phyloP scores from a whole-genome alignment of 176 grass and related monocot species.

The Sorghum bicolor region Sorghum_bicolor_NCBIv3 NC_012870.2:4706501-4707000 shows the following conservation, averaged over 20 bases:
- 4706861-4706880: neutral
- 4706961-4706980: neutral
- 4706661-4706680: constrained; percentile 46
- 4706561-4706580: constrained; percentile 60
- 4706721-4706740: constrained; percentile 7
- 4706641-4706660: constrained; percentile 79
- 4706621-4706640: constrained; percentile 62
- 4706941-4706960: constrained; percentile 5
- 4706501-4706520: constrained; percentile 44
- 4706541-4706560: constrained; percentile 52
- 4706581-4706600: constrained; percentile 35
- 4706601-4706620: constrained; percentile 46
- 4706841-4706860: neutral
- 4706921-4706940: constrained; percentile 28
- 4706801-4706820: constrained; percentile 58
- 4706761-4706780: constrained; percentile 64
- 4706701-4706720: constrained; percentile 39
- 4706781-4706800: constrained; percentile 64
- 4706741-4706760: constrained; percentile 85
- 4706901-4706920: constrained; percentile 36
- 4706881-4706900: neutral
- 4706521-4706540: constrained; percentile 86
- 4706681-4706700: constrained; percentile 51
- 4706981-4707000: constrained; percentile 52
- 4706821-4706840: constrained; percentile 34